Conservation (phyloP, 2,329 filamentous ascomycete species). For the Claviceps capensis region DNA sequence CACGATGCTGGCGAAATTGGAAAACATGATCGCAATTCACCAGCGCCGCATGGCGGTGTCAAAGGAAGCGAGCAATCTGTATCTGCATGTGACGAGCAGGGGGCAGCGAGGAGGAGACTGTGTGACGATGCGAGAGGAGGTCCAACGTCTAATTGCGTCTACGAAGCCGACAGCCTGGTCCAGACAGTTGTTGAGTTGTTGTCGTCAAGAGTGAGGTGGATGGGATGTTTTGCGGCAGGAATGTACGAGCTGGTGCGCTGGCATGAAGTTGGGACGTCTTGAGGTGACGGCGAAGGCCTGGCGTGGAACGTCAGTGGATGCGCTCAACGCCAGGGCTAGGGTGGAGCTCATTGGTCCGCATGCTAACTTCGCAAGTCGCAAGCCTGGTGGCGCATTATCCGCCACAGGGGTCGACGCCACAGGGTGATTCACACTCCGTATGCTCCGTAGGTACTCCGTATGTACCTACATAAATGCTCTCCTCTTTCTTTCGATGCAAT, state of each 20-base stretch:
- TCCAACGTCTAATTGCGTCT: not conserved
- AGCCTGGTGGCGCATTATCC: not conserved
- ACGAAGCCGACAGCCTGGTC: not conserved
- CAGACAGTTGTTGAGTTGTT: slow-evolving; percentile 1
- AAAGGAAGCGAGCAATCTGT: not conserved
- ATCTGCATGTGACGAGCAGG: slow-evolving; percentile 1
- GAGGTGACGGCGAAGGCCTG: not conserved
- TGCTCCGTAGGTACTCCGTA: too few species aligned
- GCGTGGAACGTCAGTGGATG: not conserved
- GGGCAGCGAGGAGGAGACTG: not conserved
- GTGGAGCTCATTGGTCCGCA: not conserved
- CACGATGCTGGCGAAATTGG: slow-evolving; percentile 62
- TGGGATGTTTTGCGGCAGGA: not conserved
- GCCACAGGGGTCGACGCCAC: too few species aligned
- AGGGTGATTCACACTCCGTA: too few species aligned
- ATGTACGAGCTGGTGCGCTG: not conserved
- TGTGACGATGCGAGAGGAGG: not conserved
- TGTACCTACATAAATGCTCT: too few species aligned
- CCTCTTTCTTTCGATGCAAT: too few species aligned
- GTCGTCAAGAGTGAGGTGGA: not conserved
- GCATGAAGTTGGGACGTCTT: slow-evolving; percentile 1
- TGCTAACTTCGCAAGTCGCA: not conserved
- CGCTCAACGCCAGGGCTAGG: too few species aligned
- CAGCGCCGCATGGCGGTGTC: slow-evolving; percentile 26
- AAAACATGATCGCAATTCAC: slow-evolving; percentile 38